Evolutionary conservation across 2,329 filamentous ascomycete genomes (phyloP).

Genomic region (Coniella vitis): DNA sequence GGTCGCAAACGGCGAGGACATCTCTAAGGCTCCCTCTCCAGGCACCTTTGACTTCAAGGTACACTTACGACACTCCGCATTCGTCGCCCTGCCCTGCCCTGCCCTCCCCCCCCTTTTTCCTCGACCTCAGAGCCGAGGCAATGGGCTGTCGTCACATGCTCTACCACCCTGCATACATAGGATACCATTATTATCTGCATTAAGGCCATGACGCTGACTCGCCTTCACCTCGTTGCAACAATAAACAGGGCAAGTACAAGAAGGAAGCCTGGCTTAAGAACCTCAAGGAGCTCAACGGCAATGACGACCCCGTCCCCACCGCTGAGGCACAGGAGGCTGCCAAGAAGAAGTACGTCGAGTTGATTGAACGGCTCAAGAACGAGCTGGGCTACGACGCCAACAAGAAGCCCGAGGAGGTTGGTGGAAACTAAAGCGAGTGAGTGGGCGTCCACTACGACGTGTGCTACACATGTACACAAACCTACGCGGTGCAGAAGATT

Average conservation of each 20-base stretch:
- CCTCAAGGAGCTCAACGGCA: constrained; percentile 42
- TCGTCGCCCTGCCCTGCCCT: no score
- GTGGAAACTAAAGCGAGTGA: constrained; percentile 16
- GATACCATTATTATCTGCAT: no score
- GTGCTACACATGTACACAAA: no score
- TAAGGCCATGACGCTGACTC: no score
- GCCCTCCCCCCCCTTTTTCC: not conserved
- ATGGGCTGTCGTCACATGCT: not conserved
- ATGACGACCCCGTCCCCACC: constrained; percentile 2
- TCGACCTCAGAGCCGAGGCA: not conserved
- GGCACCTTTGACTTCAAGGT: constrained; percentile 68
- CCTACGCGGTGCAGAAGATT: no score
- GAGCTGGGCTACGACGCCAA: constrained; percentile 60
- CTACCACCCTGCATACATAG: no score
- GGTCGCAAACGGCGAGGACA: constrained; percentile 49
- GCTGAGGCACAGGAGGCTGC: constrained; percentile 57
- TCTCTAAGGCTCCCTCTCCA: constrained; percentile 48
- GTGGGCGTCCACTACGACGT: no score
- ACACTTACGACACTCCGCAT: constrained; percentile 20
- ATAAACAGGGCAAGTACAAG: constrained; percentile 77
- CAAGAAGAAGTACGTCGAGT: constrained; percentile 68
- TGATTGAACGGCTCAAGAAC: constrained; percentile 65
- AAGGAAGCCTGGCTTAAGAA: constrained; percentile 68
- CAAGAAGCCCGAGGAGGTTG: constrained; percentile 55
- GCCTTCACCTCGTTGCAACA: no score